These are phyloP conservation scores for Scopulariopsis brevicaulis DNA, from an alignment of 2,329 filamentous ascomycete genomes.

Conservation along the genomic window DNA sequence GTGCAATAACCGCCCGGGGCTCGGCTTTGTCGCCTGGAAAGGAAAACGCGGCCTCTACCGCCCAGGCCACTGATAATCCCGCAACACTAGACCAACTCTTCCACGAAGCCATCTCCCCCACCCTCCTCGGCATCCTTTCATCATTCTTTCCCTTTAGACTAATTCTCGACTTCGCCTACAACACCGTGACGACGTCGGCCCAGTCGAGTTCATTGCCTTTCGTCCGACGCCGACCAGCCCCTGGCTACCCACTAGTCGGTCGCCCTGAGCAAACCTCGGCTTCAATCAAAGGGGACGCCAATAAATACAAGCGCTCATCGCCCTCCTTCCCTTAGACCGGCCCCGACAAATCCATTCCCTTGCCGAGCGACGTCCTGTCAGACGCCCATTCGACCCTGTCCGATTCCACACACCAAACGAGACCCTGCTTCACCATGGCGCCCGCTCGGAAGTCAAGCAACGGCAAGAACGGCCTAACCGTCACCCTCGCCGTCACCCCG, in stretches of 20 bases:
- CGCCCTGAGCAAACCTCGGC: background rate
- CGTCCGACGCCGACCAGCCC: background rate
- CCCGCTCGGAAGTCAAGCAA: conserved; percentile 9
- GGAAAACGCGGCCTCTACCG: conserved; percentile 3
- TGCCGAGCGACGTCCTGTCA: background rate
- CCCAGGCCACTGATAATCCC: background rate
- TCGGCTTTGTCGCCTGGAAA: background rate
- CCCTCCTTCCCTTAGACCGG: background rate
- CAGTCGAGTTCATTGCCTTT: background rate
- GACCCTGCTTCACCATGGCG: conserved; percentile 5
- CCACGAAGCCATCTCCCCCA: background rate
- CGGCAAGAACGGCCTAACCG: conserved; percentile 19
- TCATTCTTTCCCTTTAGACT: background rate
- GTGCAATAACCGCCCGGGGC: background rate
- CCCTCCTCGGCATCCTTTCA: background rate
- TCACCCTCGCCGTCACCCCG: conserved; percentile 42
- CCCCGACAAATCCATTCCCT: background rate
- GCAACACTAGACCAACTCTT: background rate
- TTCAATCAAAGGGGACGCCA: background rate
- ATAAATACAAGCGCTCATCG: background rate
- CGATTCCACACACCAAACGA: conserved; percentile 5
- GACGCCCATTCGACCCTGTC: background rate
- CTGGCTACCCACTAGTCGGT: background rate
- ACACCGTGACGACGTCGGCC: background rate
- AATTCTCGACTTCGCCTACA: background rate